Evolutionary conservation across 495 filamentous ascomycete genomes (phyloP), one percentile per base, ranked within the genome.

Genomic region (Chaetomium cochliodes): DNA sequence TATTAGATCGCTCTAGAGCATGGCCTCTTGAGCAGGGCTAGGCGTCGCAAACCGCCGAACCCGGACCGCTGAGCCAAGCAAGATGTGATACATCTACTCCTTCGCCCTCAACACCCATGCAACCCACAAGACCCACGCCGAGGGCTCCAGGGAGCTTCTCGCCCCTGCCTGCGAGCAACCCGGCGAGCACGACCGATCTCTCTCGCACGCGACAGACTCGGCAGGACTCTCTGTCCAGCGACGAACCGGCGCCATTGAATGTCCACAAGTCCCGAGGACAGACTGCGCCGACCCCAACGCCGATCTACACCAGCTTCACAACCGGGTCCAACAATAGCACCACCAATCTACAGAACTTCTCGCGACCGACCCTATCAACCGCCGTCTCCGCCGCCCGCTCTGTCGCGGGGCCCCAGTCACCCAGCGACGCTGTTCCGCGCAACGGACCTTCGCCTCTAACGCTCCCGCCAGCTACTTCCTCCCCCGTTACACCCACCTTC

Each of bases 91-190:
- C 30, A 55, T 1, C 49, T 3, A 26, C 62, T 50, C 50, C 39
- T 58, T 37, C 37, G 13, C 28, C 28, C 28, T 23, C 47, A 54
- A 56, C 15, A 23, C 55, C 25, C 28, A 84, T 82, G 79, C 82
- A 85, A 65, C 77, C 76, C 66, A 69, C 74, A 73, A 77, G 81
- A 74, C 70, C 77, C 70, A 73, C 78, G 65, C 74, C 69, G 65
- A 73, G 81, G 71, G 77, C 78, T 60, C 82, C 82, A 42, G 83
- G 82, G 69, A 82, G 81, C 77, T 85, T 85, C 76, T 84, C 82
- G 58, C 80, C 83, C 66, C 74, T 83, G 52, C 74, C 81, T 30
- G 59, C 69, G 12, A 67, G 46, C 64, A 67, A 62, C 41, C 50
- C 72, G 28, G 62, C 76, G 26, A 74, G 76, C 12, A n/a, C 76